Evolutionary conservation across 306 rosid species (phyloP), one percentile per base, ranked within the genome.

Genomic region (Begonia masoniana): DNA sequence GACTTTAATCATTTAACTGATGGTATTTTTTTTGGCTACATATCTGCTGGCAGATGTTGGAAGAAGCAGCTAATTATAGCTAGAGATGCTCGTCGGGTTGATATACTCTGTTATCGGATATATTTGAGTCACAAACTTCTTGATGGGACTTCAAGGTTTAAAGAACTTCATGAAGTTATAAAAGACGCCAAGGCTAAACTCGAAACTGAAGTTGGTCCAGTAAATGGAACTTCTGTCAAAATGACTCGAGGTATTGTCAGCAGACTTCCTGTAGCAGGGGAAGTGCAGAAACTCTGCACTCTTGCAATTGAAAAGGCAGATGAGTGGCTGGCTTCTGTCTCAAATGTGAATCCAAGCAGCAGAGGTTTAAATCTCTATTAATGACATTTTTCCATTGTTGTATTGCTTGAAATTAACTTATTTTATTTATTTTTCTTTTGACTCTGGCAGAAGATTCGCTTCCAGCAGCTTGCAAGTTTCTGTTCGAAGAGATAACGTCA

Each of bases 401-500:
- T 53, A 58, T 54, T 68, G 42, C 68, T 54, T 52, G 55, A n/a
- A 39, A 13, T 14, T 35, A 55, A 63, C 65, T 71, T 60, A 43
- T 26, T 10, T 59, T 60, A 43, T 72, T 61, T 63, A 56, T 55
- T 50, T 67, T 60, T 21, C 47, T 45, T 55, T 49, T 61, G 4
- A 12, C 15, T 47, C 59, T 19, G 51, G 54, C 95, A 92, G 99
- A 86, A 76, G 99, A 79, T 62, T 92, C 99, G 8, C 94, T 92
- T 69, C 99, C 99, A 50, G 87, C 99, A 51, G 99, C 99, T 53
- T 92, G 99, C 92, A 92, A 86, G 80, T 87, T 83, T 76, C 66
- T 92, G 66, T 92, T 86, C 66, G 96, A 92, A 78, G 95, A 83
- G 76, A 77, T 81, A 52, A 61, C 87, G 53, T 69, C 88, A 55